Conservation (phyloP, 2,329 filamentous ascomycete genomes). For the Lasiodiplodia theobromae region DNA sequence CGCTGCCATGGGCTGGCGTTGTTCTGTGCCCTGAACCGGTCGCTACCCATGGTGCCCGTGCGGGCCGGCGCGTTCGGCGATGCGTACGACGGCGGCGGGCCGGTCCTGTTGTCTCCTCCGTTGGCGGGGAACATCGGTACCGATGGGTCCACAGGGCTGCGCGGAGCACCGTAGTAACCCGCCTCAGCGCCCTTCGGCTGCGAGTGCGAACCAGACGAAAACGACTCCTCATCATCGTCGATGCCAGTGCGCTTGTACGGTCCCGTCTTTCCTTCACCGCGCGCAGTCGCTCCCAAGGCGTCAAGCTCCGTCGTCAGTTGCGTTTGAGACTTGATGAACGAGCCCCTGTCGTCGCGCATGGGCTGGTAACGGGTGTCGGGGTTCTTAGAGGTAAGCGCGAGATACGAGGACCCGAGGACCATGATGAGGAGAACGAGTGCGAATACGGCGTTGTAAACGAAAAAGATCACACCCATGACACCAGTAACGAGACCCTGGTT, state of each 20-base stretch:
- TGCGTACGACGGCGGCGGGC: slow-evolving; percentile 41
- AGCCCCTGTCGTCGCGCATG: slow-evolving; percentile 94
- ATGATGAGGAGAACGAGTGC: slow-evolving; percentile 82
- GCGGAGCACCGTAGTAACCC: slow-evolving; percentile 50
- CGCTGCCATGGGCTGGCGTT: slow-evolving; percentile 70
- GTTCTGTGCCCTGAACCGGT: slow-evolving; percentile 55
- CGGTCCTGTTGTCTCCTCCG: slow-evolving; percentile 44
- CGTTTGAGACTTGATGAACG: slow-evolving; percentile 96
- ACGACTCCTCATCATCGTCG: slow-evolving; percentile 75
- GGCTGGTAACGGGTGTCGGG: slow-evolving; percentile 94
- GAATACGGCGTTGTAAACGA: slow-evolving; percentile 85
- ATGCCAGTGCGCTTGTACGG: slow-evolving; percentile 65
- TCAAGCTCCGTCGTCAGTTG: slow-evolving; percentile 89
- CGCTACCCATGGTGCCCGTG: slow-evolving; percentile 40
- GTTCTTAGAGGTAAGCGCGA: slow-evolving; percentile 89
- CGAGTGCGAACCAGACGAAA: slow-evolving; percentile 63
- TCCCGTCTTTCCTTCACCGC: slow-evolving; percentile 70
- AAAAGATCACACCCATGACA: slow-evolving; percentile 88
- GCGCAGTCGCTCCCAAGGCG: slow-evolving; percentile 85
- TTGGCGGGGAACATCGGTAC: slow-evolving; percentile 57
- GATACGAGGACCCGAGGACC: slow-evolving; percentile 77
- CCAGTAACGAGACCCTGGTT: slow-evolving; percentile 77
- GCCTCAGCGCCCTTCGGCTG: slow-evolving; percentile 51
- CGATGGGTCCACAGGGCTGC: slow-evolving; percentile 57
- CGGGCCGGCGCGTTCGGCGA: slow-evolving; percentile 46